Percentiles rank a stretch among this genome's conserved stretches.
phyloP scores from a whole-genome alignment of 2,329 filamentous ascomycete genomes.

The Diaporthe destruens region DNA sequence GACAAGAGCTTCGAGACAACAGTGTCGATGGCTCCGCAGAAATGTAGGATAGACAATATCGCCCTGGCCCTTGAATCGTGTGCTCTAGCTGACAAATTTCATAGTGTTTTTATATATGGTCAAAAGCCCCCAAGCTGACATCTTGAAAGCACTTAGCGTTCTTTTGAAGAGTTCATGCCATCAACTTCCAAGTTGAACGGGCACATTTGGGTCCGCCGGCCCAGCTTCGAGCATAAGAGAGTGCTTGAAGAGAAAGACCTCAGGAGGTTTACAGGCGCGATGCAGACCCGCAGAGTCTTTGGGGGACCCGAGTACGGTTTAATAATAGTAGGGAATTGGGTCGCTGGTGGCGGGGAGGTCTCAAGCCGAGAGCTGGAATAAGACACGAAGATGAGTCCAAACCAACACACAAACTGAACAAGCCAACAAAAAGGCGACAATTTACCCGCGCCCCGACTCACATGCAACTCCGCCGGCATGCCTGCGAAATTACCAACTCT shows the following conservation, averaged over 20 bases:
- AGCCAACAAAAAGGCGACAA: not conserved
- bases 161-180: not conserved
- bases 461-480: not conserved
- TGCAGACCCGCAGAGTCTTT: not conserved
- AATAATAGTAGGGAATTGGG: not conserved
- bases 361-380: too few species aligned
- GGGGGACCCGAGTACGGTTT: not conserved
- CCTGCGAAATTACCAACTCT: not conserved
- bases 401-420: not conserved
- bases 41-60: conserved; percentile 13
- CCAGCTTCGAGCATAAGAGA: not conserved
- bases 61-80: not conserved
- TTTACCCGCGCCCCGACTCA: not conserved
- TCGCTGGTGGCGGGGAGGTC: not conserved
- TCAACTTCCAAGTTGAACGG: too few species aligned
- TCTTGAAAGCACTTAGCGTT: too few species aligned
- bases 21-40: conserved; percentile 31
- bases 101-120: conserved; percentile 18
- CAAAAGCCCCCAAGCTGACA: conserved; percentile 9
- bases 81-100: not conserved
- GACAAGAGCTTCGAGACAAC: conserved; percentile 40
- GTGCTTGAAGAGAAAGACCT: not conserved
- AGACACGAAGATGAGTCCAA: not conserved
- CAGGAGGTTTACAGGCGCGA: not conserved
- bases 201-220: not conserved